phyloP scores from a whole-genome alignment of 768 basidiomycete genomes.

The Hypholoma fasciculare region DNA sequence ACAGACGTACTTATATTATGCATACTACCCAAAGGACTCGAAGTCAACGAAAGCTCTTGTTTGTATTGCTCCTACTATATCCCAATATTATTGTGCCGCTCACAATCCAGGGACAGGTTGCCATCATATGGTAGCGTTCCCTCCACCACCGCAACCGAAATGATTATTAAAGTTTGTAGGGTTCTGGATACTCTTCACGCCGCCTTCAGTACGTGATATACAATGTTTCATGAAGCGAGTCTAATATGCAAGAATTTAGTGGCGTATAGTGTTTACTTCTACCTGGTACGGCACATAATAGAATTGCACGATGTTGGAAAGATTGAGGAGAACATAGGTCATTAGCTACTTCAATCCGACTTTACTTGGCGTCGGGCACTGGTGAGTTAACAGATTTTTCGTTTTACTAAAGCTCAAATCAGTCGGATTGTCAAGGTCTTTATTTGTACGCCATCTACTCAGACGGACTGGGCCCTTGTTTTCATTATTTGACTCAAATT shows the following conservation, averaged over 20 bases:
- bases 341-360: conserved; percentile 36
- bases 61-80: not conserved
- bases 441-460: conserved; percentile 26
- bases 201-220: conserved; percentile 22
- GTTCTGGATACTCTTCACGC: conserved; percentile 31
- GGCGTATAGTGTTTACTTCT: conserved; percentile 35
- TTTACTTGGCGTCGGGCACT: conserved; percentile 33
- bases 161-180: conserved; percentile 11
- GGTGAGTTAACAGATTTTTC: conserved; percentile 23
- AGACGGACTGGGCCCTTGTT: not conserved
- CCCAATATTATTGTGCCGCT: not conserved
- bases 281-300: conserved; percentile 27
- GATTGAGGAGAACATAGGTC: conserved; percentile 22
- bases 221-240: not conserved
- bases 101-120: conserved; percentile 20
- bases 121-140: conserved; percentile 25
- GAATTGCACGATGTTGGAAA: not conserved
- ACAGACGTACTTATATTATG: conserved; percentile 35
- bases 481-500: too few species aligned
- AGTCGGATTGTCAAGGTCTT: conserved; percentile 23
- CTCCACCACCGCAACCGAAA: not conserved
- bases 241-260: conserved; percentile 15
- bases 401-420: not conserved
- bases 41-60: conserved; percentile 25
- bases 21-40: conserved; percentile 32